These are phyloP conservation scores for Trametes coccinea DNA, from an alignment of 768 basidiomycete species.

Conservation along the genomic window DNA sequence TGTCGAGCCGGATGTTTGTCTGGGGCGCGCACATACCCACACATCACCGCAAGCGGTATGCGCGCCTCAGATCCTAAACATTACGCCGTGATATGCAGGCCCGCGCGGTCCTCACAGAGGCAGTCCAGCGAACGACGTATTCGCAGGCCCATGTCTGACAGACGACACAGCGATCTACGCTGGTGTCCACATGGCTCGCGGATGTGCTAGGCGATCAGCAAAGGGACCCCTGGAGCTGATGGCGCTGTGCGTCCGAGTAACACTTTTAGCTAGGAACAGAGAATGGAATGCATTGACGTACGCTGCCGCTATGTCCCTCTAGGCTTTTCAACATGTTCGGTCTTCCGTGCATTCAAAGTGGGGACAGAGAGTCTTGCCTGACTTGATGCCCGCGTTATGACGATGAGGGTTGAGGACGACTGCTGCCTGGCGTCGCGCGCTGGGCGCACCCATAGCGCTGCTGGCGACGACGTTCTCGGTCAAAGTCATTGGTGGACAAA, in stretches of 20 bases:
- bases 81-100: not conserved
- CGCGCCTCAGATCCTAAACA: not conserved
- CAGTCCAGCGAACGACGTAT: not conserved
- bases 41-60: not conserved
- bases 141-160: not conserved
- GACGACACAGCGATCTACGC: not conserved
- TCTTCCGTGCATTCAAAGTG: not conserved
- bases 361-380: not conserved
- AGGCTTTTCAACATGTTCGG: not conserved
- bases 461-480: too few species aligned
- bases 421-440: too few species aligned
- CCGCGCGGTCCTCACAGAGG: not conserved
- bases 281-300: constrained; percentile 2
- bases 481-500: too few species aligned
- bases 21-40: not conserved
- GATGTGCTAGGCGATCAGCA: not conserved
- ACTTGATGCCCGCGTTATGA: too few species aligned
- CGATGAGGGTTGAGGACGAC: too few species aligned
- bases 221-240: not conserved
- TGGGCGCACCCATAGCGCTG: too few species aligned
- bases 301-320: not conserved
- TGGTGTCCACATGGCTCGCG: not conserved
- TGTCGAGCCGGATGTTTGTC: not conserved
- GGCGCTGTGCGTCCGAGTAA: not conserved
- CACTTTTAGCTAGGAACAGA: not conserved